These are phyloP conservation scores for Canavalia ensiformis DNA, from an alignment of 306 rosid species.

Conservation along the genomic window DNA sequence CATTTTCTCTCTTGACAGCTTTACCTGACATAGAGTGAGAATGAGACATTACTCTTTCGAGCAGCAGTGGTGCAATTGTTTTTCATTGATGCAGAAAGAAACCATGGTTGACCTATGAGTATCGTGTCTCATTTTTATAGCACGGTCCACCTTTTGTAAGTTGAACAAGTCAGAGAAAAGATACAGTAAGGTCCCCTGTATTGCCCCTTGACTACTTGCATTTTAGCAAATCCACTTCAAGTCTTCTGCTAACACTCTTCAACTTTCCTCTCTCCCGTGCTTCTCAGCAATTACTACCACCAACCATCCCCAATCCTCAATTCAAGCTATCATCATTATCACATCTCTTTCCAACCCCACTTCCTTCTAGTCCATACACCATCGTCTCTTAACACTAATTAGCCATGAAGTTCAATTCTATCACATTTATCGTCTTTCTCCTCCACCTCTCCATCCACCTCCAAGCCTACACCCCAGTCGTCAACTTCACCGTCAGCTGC, in stretches of 20 bases:
- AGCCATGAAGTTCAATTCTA: constrained; percentile 29
- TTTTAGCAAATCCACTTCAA: too few species aligned
- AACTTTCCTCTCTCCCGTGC: background rate
- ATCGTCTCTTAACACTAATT: background rate
- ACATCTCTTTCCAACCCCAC: background rate
- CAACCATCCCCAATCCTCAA: background rate
- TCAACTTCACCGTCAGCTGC: constrained; percentile 47
- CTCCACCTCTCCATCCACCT: background rate
- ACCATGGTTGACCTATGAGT: background rate
- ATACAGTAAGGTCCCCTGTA: background rate
- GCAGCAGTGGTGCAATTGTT: too few species aligned
- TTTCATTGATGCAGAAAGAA: background rate
- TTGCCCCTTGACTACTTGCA: background rate
- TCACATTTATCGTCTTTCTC: background rate
- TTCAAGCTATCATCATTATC: too few species aligned
- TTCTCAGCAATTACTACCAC: background rate
- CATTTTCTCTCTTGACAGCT: too few species aligned
- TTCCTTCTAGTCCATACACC: background rate
- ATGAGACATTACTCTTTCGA: too few species aligned
- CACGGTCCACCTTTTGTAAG: background rate
- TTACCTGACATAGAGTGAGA: too few species aligned
- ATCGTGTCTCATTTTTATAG: background rate
- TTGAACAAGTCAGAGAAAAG: constrained; percentile 41
- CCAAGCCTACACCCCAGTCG: constrained; percentile 48
- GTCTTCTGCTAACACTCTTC: background rate